Evolutionary conservation across 2,329 filamentous ascomycete genomes (phyloP), one percentile per base, ranked within the genome.

Genomic region (Dactylellina sp.): DNA sequence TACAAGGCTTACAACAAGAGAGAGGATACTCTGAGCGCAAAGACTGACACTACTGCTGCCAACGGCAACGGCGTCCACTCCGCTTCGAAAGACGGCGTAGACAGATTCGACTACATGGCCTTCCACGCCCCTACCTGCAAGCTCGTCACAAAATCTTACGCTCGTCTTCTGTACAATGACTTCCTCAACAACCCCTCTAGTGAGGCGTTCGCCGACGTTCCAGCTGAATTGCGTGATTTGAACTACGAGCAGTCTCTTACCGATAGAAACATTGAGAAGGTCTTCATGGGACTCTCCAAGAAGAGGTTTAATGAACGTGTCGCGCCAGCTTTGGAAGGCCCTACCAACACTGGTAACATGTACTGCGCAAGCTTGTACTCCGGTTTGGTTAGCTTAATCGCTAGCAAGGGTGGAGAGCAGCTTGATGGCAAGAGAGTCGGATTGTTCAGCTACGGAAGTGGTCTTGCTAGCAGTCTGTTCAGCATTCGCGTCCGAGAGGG

Each of bases 111-210:
- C 82, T 91, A 92, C 84, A 83, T 95, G 80, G 82, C 88, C 74
- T 95, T 93, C 88, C 91, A 95, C 82, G 86, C 91, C 16, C 91
- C 91, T 42, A 94, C 89, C 76, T 95, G 91, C 89, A 95, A 95
- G 85, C 86, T 93, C 68, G 91, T 95, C 75, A 85, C 90, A 80
- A 95, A 95, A 84, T 93, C 90, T 16, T 95, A 93, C 80, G 91
- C 87, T 72, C 90, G 91, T 77, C 85, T 95, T 76, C 85, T 94
- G 68, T 95, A 95, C 86, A 92, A 94, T 81, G 91, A 95, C 83
- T 95, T 90, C 85, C 85, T 94, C 37, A 83, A 84, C 81, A 86
- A 92, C 81, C 87, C 91, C 52, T 85, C 88, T 75, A 84, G 86
- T 81, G 82, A 89, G 50, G 85, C 85, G 64, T 95, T 94, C 80